Evolutionary conservation across 345 rosid genomes (phyloP).

Genomic region (Moricandia arvensis): DNA sequence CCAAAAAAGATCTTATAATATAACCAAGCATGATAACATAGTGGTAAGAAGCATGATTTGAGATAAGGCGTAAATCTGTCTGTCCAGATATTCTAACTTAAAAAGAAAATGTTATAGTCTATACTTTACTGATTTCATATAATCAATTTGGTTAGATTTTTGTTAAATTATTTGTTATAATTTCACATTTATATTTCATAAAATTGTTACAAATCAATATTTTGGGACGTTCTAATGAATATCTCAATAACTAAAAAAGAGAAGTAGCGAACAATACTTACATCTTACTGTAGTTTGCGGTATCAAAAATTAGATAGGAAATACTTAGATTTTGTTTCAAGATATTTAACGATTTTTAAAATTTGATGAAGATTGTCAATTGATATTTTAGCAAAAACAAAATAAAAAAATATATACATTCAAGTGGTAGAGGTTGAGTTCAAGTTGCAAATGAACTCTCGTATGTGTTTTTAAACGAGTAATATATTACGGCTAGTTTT

Average conservation of each 20-base stretch:
- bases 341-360: too few species aligned
- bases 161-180: not conserved
- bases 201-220: not conserved
- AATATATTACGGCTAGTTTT: not conserved
- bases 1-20: not conserved
- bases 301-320: not conserved
- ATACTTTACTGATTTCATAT: not conserved
- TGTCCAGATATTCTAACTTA: not conserved
- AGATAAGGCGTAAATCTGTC: not conserved
- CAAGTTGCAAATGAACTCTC: not conserved
- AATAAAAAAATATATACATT: not conserved
- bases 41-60: not conserved
- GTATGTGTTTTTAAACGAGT: not conserved
- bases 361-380: not conserved
- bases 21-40: too few species aligned
- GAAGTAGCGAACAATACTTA: not conserved
- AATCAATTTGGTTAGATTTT: not conserved
- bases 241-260: not conserved
- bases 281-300: not conserved
- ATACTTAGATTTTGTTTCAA: not conserved
- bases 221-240: not conserved
- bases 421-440: not conserved
- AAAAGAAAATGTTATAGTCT: not conserved
- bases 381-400: not conserved
- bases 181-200: not conserved